Conservation (phyloP, 805 yeast genomes). For the Saccharomycopsis fibuligera region DNA sequence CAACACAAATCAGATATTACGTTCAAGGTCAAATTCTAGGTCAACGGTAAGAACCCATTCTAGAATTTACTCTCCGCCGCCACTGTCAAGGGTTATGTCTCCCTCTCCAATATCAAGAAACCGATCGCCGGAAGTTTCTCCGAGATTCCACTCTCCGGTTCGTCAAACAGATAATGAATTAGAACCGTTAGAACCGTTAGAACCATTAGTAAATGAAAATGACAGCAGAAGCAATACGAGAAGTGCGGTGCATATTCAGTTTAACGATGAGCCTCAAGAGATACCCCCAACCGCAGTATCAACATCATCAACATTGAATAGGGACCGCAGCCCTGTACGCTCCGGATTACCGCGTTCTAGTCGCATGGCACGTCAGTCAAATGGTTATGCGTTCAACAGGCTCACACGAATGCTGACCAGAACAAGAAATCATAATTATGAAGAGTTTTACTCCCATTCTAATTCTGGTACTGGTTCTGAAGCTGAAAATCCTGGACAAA, state of each 20-base stretch:
- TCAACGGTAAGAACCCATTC: constrained; percentile 9
- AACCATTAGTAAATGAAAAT: background rate
- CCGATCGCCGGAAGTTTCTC: background rate
- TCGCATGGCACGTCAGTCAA: no score
- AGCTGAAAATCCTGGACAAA: no score
- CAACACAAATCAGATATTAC: constrained; percentile 5
- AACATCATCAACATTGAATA: background rate
- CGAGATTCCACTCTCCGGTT: background rate
- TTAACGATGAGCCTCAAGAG: background rate
- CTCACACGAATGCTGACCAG: no score
- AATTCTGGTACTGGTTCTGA: no score
- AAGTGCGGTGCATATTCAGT: background rate
- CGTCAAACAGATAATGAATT: background rate
- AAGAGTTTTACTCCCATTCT: no score
- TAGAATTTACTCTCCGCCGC: constrained; percentile 15
- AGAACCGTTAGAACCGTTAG: background rate
- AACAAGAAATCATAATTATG: no score
- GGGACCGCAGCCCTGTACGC: no score
- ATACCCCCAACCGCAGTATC: background rate
- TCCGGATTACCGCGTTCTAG: no score
- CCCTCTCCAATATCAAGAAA: constrained; percentile 9
- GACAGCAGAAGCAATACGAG: background rate
- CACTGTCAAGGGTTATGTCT: constrained; percentile 7
- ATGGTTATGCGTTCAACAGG: no score
- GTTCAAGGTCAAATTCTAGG: constrained; percentile 15